Conservation (phyloP, 139 green algal genomes). For the Chlorella vulgaris region DNA sequence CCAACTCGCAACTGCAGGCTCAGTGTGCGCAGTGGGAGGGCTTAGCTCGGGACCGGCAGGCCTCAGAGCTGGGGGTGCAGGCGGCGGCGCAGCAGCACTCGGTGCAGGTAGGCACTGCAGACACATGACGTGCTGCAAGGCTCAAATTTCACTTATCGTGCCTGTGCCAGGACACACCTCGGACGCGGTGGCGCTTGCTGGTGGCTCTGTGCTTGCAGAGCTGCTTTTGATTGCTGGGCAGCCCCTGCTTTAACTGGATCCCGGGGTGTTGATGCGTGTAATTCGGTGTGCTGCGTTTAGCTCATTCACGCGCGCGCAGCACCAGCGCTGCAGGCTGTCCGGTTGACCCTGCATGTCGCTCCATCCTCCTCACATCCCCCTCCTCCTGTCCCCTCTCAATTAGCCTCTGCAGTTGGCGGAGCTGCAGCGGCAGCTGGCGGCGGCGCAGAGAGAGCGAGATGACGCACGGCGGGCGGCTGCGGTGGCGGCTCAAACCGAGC, state of each 20-base stretch:
- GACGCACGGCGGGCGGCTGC: not conserved
- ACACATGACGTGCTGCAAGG: too few species aligned
- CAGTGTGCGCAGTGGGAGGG: not conserved
- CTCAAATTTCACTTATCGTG: too few species aligned
- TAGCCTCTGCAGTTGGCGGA: conserved; percentile 4
- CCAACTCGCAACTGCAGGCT: not conserved
- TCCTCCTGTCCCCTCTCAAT: not conserved
- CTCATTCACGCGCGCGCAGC: too few species aligned
- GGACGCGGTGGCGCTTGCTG: too few species aligned
- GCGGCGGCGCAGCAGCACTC: not conserved
- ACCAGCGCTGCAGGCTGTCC: too few species aligned
- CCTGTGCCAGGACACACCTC: too few species aligned
- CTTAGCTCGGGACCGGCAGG: not conserved
- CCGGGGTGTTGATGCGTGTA: too few species aligned
- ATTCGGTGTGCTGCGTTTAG: too few species aligned
- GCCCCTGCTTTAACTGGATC: too few species aligned
- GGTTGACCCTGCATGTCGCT: not conserved
- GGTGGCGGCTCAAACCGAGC: not conserved
- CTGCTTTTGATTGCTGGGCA: too few species aligned
- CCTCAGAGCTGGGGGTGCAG: not conserved
- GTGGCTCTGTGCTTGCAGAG: too few species aligned
- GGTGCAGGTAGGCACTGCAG: not conserved
- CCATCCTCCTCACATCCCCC: not conserved
- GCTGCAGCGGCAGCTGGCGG: conserved; percentile 6
- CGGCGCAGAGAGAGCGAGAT: not conserved